Evolutionary conservation across 2,329 filamentous ascomycete genomes (phyloP), one percentile per base, ranked within the genome.

Genomic region (Fusarium napiforme): DNA sequence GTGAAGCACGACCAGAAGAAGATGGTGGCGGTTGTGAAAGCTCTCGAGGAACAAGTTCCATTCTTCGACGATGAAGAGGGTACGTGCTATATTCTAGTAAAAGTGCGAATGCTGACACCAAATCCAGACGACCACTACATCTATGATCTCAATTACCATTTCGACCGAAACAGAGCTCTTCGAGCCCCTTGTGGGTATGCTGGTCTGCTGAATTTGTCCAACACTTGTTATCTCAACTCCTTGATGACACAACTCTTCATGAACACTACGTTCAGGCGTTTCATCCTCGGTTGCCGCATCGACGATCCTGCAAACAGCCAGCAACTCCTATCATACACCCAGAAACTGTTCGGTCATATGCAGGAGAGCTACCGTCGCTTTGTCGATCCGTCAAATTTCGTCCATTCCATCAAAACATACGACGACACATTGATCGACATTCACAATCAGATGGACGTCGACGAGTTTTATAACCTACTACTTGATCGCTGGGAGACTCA

Each of bases 201-300:
- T n/a, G 96, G 96, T 3, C 83, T 99, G n/a, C 89, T 89, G 64
- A 99, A 99, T 78, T 87, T 98, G 21, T 96, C 94, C 15, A 97
- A 98, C 79, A 98, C 97, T 1, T 99, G 96, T 82, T 99, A 99
- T 80, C 88, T 98, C 79, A 99, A 99, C 80, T 98, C 96, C 1
- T 85, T 99, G 2, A 88, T 98, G 69, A 96, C 95, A 0, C 96
- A 99, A 79, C 89, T 99, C 1, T 99, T 96, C 85, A 98, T 98
- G 94, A 98, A 99, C 79, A 84, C 93, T 21, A 88, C 90, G 11
- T 98, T 99, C 78, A 92, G 96, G 23, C 87, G 89, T 21, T 97
- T 98, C 81, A 93, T 99, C 75, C 86, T 98, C 68, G 82, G 86
- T 64, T 85, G 89, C n/a, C 82, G 86, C 14, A 84, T 93, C 30